phyloP scores from a whole-genome alignment of 441 rosid species.

The Melastoma candidum region DNA sequence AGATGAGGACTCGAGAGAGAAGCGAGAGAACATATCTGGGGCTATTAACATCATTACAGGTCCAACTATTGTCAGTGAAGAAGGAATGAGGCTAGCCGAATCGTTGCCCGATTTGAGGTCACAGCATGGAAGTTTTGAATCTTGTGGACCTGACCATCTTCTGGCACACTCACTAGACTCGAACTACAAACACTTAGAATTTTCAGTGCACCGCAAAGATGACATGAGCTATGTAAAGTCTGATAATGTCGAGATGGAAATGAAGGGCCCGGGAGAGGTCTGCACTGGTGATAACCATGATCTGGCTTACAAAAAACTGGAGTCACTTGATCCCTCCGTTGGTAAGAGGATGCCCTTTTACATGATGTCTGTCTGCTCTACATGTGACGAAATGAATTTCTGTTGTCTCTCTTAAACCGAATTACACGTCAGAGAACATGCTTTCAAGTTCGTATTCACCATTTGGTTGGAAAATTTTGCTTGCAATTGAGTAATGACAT shows the following conservation, averaged over 20 bases:
- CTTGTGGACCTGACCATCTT: slow-evolving; percentile 23
- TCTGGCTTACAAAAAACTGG: slow-evolving; percentile 25
- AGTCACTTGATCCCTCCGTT: slow-evolving; percentile 30
- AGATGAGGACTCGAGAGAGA: slow-evolving; percentile 20
- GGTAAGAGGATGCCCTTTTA: slow-evolving; percentile 38
- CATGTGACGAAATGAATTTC: too few relatives aligned
- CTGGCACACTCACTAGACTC: slow-evolving; percentile 63
- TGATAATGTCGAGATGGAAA: slow-evolving; percentile 21
- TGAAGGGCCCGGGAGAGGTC: slow-evolving; percentile 21
- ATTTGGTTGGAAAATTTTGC: too few relatives aligned
- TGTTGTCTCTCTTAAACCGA: too few relatives aligned
- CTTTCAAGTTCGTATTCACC: too few relatives aligned
- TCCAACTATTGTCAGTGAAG: slow-evolving; percentile 21
- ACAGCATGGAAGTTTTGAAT: slow-evolving; percentile 20
- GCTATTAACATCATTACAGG: slow-evolving; percentile 42
- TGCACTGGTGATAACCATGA: slow-evolving; percentile 17
- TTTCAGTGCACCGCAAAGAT: slow-evolving; percentile 28
- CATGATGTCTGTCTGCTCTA: too few relatives aligned
- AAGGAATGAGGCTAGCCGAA: slow-evolving; percentile 33
- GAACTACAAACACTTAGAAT: slow-evolving; percentile 25
- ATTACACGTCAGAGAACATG: too few relatives aligned
- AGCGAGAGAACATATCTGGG: slow-evolving; percentile 27
- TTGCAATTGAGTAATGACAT: too few relatives aligned
- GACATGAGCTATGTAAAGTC: slow-evolving; percentile 21
- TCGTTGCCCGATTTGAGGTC: slow-evolving; percentile 68